Conservation (phyloP, 2,329 filamentous ascomycete species). For the Venturiaceae sp. region DNA sequence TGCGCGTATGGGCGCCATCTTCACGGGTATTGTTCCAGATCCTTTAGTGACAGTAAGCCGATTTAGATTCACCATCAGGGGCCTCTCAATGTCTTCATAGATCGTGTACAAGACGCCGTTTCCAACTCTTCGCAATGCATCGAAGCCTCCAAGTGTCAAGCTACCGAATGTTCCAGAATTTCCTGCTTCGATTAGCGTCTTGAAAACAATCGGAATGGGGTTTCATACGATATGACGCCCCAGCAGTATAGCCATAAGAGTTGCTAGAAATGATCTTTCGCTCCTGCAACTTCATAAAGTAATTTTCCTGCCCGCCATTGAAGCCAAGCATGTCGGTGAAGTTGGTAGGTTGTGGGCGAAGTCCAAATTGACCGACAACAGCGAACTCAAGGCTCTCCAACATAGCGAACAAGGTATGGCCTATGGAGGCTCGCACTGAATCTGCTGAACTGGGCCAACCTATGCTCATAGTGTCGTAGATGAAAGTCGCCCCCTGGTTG, state of each 20-base stretch:
- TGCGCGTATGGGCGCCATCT: neutral
- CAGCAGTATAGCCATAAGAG: slow-evolving; percentile 31
- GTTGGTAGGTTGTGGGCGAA: neutral
- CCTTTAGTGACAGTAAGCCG: neutral
- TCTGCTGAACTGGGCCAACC: too few relatives aligned
- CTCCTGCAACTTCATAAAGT: slow-evolving; percentile 20
- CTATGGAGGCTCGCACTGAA: neutral
- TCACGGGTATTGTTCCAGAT: neutral
- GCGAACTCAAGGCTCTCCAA: neutral
- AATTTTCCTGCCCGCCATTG: neutral
- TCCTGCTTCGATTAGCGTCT: neutral
- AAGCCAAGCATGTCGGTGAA: neutral
- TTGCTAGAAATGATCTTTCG: slow-evolving; percentile 22
- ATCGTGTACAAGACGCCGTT: too few relatives aligned
- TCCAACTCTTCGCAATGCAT: slow-evolving; percentile 15
- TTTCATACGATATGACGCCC: slow-evolving; percentile 17
- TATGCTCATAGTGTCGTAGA: too few relatives aligned
- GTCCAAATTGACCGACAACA: neutral
- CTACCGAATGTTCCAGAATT: slow-evolving; percentile 13
- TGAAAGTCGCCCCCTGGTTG: neutral
- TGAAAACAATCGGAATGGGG: slow-evolving; percentile 7
- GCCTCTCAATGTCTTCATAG: neutral
- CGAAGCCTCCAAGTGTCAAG: slow-evolving; percentile 29
- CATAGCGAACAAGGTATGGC: neutral
- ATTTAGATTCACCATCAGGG: neutral